Conservation (phyloP, 805 yeast genomes). For the Torulaspora franciscae region DNA sequence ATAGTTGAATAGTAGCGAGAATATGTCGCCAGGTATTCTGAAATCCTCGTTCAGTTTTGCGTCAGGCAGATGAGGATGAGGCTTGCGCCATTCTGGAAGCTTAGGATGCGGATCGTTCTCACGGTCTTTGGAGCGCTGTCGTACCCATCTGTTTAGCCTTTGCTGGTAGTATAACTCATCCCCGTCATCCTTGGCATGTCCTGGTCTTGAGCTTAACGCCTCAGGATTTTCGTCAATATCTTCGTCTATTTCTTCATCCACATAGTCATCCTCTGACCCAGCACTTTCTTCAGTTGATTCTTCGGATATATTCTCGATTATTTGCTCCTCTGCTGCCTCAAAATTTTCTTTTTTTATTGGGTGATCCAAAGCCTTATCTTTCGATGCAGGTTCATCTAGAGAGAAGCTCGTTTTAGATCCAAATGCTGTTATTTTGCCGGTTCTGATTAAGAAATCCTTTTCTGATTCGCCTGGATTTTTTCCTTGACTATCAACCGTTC, state of each 20-base stretch:
- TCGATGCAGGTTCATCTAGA: slow-evolving; percentile 32
- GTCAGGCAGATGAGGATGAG: slow-evolving; percentile 75
- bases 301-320: slow-evolving; percentile 23
- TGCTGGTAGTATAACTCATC: slow-evolving; percentile 58
- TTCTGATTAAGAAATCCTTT: slow-evolving; percentile 74
- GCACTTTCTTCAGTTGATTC: slow-evolving; percentile 26
- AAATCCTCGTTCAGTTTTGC: slow-evolving; percentile 67
- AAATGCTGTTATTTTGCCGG: slow-evolving; percentile 92
- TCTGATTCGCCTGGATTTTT: slow-evolving; percentile 68
- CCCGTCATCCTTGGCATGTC: slow-evolving; percentile 64
- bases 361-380: slow-evolving; percentile 11
- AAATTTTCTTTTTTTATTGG: slow-evolving; percentile 3
- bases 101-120: slow-evolving; percentile 20
- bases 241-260: slow-evolving; percentile 18
- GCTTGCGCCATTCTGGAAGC: slow-evolving; percentile 59
- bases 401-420: slow-evolving; percentile 61
- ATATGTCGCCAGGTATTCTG: slow-evolving; percentile 84
- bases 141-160: slow-evolving; percentile 58
- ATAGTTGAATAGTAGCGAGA: slow-evolving; percentile 80
- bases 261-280: slow-evolving; percentile 22
- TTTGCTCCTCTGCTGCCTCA: slow-evolving; percentile 22
- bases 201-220: slow-evolving; percentile 23
- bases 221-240: slow-evolving; percentile 19
- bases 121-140: slow-evolving; percentile 43
- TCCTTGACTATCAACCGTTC: slow-evolving; percentile 16